Conservation (phyloP, 2,329 filamentous ascomycete species). For the Paecilomyces variotii region DNA sequence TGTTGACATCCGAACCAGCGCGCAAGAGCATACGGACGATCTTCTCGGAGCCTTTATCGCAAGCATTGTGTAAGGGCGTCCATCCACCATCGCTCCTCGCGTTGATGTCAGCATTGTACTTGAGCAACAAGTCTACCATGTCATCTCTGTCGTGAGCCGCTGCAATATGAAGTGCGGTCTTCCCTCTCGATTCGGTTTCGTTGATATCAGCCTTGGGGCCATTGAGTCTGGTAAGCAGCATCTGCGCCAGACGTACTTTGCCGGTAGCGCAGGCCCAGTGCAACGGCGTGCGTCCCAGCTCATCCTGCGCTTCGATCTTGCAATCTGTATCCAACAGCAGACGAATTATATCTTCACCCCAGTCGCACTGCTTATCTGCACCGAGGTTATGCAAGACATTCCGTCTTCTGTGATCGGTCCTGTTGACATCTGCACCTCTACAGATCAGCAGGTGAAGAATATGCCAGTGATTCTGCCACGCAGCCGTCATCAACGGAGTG, state of each 20-base stretch:
- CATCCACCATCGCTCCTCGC: slow-evolving; percentile 43
- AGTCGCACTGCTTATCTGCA: slow-evolving; percentile 40
- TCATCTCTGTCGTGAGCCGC: slow-evolving; percentile 35
- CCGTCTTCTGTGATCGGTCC: slow-evolving; percentile 19
- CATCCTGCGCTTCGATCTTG: slow-evolving; percentile 36
- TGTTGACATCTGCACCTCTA: slow-evolving; percentile 28
- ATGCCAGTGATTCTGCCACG: slow-evolving; percentile 34
- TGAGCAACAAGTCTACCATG: slow-evolving; percentile 34
- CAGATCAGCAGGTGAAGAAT: slow-evolving; percentile 31
- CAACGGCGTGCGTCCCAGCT: slow-evolving; percentile 45
- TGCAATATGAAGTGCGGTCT: slow-evolving; percentile 45
- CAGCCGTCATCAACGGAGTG: slow-evolving; percentile 37
- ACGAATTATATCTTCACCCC: slow-evolving; percentile 39
- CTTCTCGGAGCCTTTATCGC: slow-evolving; percentile 40
- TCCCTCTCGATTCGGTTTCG: slow-evolving; percentile 33
- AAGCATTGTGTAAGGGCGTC: slow-evolving; percentile 48
- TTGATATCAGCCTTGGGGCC: slow-evolving; percentile 31
- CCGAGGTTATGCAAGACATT: slow-evolving; percentile 37
- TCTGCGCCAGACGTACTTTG: slow-evolving; percentile 43
- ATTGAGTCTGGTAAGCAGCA: slow-evolving; percentile 34
- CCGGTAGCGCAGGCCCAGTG: slow-evolving; percentile 53
- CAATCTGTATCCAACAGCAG: slow-evolving; percentile 33
- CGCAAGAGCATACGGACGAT: slow-evolving; percentile 39
- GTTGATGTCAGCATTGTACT: slow-evolving; percentile 40
- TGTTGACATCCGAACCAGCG: slow-evolving; percentile 29